Evolutionary conservation across 768 basidiomycete species (phyloP).

Genomic region (Pholiota microspora): DNA sequence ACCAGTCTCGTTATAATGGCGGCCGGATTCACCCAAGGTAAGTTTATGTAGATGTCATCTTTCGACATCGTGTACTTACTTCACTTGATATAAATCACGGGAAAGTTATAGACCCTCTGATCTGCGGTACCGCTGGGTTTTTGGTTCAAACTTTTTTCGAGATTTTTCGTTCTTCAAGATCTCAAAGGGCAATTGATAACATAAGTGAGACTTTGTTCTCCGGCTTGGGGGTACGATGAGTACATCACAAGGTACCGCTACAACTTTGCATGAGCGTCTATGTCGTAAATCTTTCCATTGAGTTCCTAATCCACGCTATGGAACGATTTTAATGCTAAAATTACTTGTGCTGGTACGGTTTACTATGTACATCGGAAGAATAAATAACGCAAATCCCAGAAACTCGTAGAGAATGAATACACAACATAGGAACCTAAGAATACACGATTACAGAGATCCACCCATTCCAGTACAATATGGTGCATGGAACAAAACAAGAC

Average conservation of each 20-base stretch:
- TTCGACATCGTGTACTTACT: neutral
- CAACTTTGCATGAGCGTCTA: neutral
- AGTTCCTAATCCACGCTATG: neutral
- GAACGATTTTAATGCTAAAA: too few relatives aligned
- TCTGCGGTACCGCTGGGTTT: slow-evolving; percentile 1
- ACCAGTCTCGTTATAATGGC: neutral
- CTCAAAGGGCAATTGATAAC: too few relatives aligned
- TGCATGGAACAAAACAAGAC: neutral
- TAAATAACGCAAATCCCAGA: neutral
- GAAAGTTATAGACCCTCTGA: neutral
- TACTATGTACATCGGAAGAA: neutral
- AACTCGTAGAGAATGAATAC: neutral
- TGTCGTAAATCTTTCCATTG: slow-evolving; percentile 2
- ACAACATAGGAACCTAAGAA: neutral
- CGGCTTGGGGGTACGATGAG: too few relatives aligned
- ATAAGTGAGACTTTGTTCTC: too few relatives aligned
- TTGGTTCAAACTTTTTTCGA: too few relatives aligned
- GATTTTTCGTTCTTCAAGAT: too few relatives aligned
- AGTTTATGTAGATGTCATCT: neutral
- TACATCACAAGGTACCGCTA: too few relatives aligned
- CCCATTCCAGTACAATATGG: neutral
- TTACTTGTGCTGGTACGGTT: too few relatives aligned
- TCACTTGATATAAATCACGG: neutral
- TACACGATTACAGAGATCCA: neutral
- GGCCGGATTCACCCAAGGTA: neutral